These are phyloP conservation scores for Aureobasidium sp. DNA, from an alignment of 2,329 filamentous ascomycete genomes.

Conservation along the genomic window DNA sequence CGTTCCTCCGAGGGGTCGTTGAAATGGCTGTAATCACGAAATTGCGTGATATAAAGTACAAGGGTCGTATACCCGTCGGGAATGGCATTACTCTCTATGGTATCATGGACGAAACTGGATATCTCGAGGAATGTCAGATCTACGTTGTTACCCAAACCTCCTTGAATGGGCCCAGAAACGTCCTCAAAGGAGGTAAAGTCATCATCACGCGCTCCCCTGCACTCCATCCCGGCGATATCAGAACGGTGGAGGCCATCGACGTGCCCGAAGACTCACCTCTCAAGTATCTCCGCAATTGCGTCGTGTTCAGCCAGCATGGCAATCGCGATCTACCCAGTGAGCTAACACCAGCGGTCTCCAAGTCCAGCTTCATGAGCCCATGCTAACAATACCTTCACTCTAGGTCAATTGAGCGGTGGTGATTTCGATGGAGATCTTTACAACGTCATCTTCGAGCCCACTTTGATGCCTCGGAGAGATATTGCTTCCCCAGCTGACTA, in stretches of 20 bases:
- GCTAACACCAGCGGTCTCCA: too few species aligned
- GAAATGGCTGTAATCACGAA: slow-evolving; percentile 77
- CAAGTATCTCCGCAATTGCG: slow-evolving; percentile 71
- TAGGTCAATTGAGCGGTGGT: too few species aligned
- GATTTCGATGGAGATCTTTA: too few species aligned
- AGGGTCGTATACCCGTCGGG: slow-evolving; percentile 75
- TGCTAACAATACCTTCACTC: too few species aligned
- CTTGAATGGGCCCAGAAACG: slow-evolving; percentile 28
- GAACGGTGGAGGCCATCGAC: slow-evolving; percentile 65
- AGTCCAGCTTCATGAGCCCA: too few species aligned
- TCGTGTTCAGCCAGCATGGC: slow-evolving; percentile 81
- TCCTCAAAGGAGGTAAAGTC: slow-evolving; percentile 49
- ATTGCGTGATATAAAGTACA: slow-evolving; percentile 80
- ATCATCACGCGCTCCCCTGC: slow-evolving; percentile 84
- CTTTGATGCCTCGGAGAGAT: too few species aligned
- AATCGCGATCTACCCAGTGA: slow-evolving; percentile 75
- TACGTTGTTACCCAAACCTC: slow-evolving; percentile 66
- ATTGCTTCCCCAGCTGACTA: too few species aligned
- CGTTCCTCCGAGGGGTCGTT: slow-evolving; percentile 74
- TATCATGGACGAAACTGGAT: slow-evolving; percentile 83
- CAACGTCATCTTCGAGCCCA: too few species aligned
- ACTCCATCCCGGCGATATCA: slow-evolving; percentile 84
- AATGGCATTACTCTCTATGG: slow-evolving; percentile 82
- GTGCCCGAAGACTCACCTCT: slow-evolving; percentile 70
- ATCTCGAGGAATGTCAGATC: slow-evolving; percentile 71